These are phyloP conservation scores for Tulasnella sp. DNA, from an alignment of 768 basidiomycete genomes.

Conservation along the genomic window DNA sequence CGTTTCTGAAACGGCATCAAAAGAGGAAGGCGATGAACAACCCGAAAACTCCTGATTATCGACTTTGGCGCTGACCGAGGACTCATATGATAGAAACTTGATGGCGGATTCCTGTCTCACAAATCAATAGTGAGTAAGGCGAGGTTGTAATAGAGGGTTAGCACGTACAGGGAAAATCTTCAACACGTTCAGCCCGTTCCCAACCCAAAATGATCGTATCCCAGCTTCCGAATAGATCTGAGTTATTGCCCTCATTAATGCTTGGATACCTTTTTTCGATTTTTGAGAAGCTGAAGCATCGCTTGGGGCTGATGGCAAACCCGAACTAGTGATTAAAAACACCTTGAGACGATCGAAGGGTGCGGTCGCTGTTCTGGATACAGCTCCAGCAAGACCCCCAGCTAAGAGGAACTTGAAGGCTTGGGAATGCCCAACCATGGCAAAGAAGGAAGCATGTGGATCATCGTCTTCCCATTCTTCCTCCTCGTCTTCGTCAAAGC, in stretches of 20 bases:
- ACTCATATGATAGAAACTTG: constrained; percentile 95
- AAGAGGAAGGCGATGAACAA: not conserved
- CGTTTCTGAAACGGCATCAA: constrained; percentile 60
- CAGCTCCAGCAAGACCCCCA: constrained; percentile 91
- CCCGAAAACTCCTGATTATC: not conserved
- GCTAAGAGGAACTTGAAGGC: constrained; percentile 87
- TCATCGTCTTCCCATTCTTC: constrained; percentile 51
- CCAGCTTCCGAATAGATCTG: constrained; percentile 88
- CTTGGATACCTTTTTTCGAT: constrained; percentile 43
- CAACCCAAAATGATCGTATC: constrained; percentile 92
- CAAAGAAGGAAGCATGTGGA: constrained; percentile 23
- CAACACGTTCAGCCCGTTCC: constrained; percentile 79
- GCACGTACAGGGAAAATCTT: constrained; percentile 75
- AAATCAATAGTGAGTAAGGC: not conserved
- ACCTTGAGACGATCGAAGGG: constrained; percentile 96
- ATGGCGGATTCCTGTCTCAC: constrained; percentile 75
- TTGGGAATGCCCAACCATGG: constrained; percentile 56
- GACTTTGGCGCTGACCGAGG: constrained; percentile 53
- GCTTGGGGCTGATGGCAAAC: constrained; percentile 35
- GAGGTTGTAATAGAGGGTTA: not conserved
- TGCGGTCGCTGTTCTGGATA: constrained; percentile 92
- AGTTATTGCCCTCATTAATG: constrained; percentile 62
- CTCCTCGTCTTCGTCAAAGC: constrained; percentile 35
- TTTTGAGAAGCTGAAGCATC: constrained; percentile 19
- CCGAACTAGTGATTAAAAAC: constrained; percentile 85